Evolutionary conservation across 805 yeast species (phyloP), one percentile per base, ranked within the genome.

Genomic region (Yarrowia phangngaensis): DNA sequence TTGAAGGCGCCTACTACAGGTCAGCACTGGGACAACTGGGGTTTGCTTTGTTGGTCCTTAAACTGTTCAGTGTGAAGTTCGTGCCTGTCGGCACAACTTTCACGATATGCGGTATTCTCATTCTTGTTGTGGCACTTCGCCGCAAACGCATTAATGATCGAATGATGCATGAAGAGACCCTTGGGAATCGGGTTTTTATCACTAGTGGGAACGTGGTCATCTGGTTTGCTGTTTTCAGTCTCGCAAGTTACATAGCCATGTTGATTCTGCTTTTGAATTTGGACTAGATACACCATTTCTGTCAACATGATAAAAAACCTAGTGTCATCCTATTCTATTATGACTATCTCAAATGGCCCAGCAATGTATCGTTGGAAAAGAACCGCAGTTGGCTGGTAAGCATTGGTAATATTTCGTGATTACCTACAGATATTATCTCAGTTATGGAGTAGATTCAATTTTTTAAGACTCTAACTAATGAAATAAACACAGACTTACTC

Each of bases 1-100:
- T 83, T 58, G 92, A 84, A 59, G 95, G 94, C 0, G 89, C 94
- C 1, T 84, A 85, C 59, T 70, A 82, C 19, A 64, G 95, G 46
- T 77, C 89, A 0, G 82, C 89, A 15, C 65, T 85, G 22, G 81
- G 84, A 15, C 73, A 80, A 47, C 63, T 85, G 20, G 74, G 87
- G 8, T 80, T 85, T 57, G 72, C 84, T 3, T 66, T 83, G 23
- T 64, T 83, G 50, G 73, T 84, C 13, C 70, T 84, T 55, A 80
- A 82, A 61, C 63, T 84, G 28, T 84, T 84, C 61, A 69, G 78
- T 4, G 66, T 61, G 29, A 84, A 80, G 56, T 83, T 82, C 59
- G 64, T 81, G 45, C 79, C 83, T 1, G 69, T 84, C 8, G 90
- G 88, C 1, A 69, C 79, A 0, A 74, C 81, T 0, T 82, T 77